Conservation (phyloP, 176 grass and related monocot species). For the Rhynchospora pubera region DNA sequence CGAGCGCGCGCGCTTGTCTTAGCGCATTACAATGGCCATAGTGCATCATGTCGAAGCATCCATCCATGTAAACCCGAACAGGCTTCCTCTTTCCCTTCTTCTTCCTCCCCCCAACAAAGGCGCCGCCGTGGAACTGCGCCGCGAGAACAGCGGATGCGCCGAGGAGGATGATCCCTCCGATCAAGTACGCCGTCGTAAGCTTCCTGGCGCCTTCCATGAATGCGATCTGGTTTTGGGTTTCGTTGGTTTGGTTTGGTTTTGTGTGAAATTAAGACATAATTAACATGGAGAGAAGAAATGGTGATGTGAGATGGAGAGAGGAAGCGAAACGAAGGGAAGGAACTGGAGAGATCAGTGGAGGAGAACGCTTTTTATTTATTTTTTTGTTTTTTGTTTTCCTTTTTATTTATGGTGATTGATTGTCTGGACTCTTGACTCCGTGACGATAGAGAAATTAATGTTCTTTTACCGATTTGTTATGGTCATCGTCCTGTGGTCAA, state of each 20-base stretch:
- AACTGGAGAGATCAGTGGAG: constrained; percentile 14
- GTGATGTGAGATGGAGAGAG: background rate
- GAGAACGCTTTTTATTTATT: background rate
- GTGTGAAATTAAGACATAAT: background rate
- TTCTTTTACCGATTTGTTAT: background rate
- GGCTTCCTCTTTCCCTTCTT: constrained; percentile 32
- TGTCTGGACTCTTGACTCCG: background rate
- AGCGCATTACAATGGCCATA: constrained; percentile 88
- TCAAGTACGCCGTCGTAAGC: constrained; percentile 40
- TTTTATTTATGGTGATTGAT: background rate
- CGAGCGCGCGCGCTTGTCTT: constrained; percentile 65
- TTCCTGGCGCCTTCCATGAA: constrained; percentile 37
- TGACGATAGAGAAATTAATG: background rate
- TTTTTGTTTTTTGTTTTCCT: background rate
- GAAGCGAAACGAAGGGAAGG: background rate
- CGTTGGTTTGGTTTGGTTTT: background rate
- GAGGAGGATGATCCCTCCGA: constrained; percentile 59
- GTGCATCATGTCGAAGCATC: constrained; percentile 99
- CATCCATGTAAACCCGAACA: constrained; percentile 90
- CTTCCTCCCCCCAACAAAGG: constrained; percentile 5
- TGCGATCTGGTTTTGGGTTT: background rate
- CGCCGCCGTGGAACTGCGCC: constrained; percentile 27
- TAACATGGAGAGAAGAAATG: background rate
- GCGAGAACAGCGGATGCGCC: constrained; percentile 42
- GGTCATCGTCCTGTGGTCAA: background rate